Conservation (phyloP, 306 rosid genomes). For the Cucurbita ficifolia region DNA sequence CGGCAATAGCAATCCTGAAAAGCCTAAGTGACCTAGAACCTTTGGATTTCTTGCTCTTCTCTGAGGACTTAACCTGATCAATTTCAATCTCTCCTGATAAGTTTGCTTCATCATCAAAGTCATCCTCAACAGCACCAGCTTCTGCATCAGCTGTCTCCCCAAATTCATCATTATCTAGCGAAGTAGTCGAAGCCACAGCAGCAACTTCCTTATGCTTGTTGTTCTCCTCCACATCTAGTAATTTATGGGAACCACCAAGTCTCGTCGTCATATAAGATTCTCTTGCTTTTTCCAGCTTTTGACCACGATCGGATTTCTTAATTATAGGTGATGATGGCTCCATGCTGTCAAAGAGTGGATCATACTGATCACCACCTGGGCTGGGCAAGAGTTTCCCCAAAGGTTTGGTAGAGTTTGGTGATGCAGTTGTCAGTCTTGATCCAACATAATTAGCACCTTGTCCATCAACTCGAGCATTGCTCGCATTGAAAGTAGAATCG, state of each 20-base stretch:
- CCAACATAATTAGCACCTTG: conserved; percentile 36
- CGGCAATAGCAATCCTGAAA: conserved; percentile 78
- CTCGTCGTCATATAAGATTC: conserved; percentile 37
- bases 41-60: conserved; percentile 60
- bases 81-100: conserved; percentile 47
- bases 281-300: conserved; percentile 35
- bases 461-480: conserved; percentile 17
- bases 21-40: conserved; percentile 73
- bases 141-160: conserved; percentile 93
- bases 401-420: conserved; percentile 42
- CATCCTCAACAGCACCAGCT: conserved; percentile 63
- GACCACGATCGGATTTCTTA: conserved; percentile 32
- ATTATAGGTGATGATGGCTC: conserved; percentile 47
- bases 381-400: conserved; percentile 32
- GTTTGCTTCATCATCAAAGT: conserved; percentile 40
- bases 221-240: conserved; percentile 48
- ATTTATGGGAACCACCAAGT: conserved; percentile 39
- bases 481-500: conserved; percentile 25
- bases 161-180: conserved; percentile 65
- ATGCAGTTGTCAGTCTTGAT: conserved; percentile 35
- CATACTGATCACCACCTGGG: conserved; percentile 60
- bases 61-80: conserved; percentile 58
- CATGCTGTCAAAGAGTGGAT: conserved; percentile 82
- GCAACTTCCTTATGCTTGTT: conserved; percentile 32
- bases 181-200: conserved; percentile 59